A percentile compares a stretch with the other conserved stretches of the same genome.
phyloP scores from a whole-genome alignment of 2,329 filamentous ascomycete genomes.

The Fusarium sp. region DNA sequence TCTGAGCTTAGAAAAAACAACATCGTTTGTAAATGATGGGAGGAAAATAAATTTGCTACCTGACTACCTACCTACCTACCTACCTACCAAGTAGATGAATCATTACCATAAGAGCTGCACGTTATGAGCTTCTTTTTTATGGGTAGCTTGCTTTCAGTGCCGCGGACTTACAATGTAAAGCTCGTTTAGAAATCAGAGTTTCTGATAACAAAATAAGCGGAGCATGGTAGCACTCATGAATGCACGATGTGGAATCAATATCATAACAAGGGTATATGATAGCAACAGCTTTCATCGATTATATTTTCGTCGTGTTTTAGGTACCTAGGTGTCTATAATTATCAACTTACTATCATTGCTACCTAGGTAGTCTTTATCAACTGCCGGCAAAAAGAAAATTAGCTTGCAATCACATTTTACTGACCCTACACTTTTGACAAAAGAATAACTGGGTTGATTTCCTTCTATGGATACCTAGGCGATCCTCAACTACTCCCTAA shows the following conservation, averaged over 20 bases:
- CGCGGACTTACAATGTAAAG: background rate
- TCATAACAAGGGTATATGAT: background rate
- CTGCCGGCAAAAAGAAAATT: background rate
- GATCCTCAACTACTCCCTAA: conserved; percentile 7
- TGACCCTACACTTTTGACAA: conserved; percentile 21
- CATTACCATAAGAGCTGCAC: no score
- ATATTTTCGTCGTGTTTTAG: background rate
- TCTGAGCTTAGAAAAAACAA: no score
- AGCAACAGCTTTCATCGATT: background rate
- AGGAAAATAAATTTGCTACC: no score
- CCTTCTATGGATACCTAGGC: background rate
- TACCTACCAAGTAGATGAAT: no score
- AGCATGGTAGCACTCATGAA: background rate
- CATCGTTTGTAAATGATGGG: no score
- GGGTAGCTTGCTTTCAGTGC: background rate
- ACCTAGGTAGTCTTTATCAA: background rate
- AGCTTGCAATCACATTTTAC: conserved; percentile 1
- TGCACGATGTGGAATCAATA: conserved; percentile 21
- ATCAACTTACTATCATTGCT: background rate
- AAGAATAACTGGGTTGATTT: background rate
- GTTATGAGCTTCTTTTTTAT: background rate
- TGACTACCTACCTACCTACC: no score
- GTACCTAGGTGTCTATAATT: background rate
- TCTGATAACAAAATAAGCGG: background rate
- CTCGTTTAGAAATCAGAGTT: background rate